Evolutionary conservation across 1,139 yeast species (phyloP).

Genomic region (Yamadazyma sp.): DNA sequence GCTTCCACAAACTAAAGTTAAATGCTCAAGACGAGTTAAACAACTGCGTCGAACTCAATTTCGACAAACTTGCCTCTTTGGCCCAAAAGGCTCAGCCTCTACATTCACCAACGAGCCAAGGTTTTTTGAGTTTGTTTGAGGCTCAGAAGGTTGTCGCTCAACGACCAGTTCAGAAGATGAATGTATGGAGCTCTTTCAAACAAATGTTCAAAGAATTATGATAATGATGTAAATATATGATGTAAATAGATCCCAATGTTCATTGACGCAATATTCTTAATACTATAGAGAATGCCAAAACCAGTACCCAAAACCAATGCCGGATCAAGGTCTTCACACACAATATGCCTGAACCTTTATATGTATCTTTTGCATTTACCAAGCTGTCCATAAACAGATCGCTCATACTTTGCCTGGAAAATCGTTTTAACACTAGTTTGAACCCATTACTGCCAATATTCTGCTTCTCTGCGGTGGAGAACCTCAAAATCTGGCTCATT

Average conservation of each 20-base stretch:
- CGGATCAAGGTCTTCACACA: slow-evolving; percentile 5
- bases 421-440: slow-evolving; percentile 48
- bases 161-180: slow-evolving; percentile 22
- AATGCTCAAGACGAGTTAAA: slow-evolving; percentile 47
- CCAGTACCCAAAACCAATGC: slow-evolving; percentile 4
- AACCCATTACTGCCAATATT: slow-evolving; percentile 52
- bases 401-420: slow-evolving; percentile 67
- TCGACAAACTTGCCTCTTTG: slow-evolving; percentile 9
- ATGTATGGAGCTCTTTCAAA: slow-evolving; percentile 37
- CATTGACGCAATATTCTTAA: neutral
- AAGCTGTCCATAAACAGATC: slow-evolving; percentile 38
- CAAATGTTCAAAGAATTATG: slow-evolving; percentile 24
- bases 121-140: slow-evolving; percentile 16
- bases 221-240: neutral
- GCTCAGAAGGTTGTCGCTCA: slow-evolving; percentile 16
- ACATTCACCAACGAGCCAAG: slow-evolving; percentile 13
- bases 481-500: slow-evolving; percentile 24
- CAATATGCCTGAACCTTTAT: slow-evolving; percentile 16
- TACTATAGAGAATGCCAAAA: slow-evolving; percentile 5
- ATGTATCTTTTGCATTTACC: slow-evolving; percentile 7
- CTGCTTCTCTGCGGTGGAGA: slow-evolving; percentile 21
- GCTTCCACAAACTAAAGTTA: slow-evolving; percentile 70
- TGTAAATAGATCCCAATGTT: neutral
- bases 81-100: slow-evolving; percentile 7
- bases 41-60: slow-evolving; percentile 22